Evolutionary conservation across 441 rosid genomes (phyloP), one percentile per base, ranked within the genome.

Genomic region (Gossypium schwendimanii): DNA sequence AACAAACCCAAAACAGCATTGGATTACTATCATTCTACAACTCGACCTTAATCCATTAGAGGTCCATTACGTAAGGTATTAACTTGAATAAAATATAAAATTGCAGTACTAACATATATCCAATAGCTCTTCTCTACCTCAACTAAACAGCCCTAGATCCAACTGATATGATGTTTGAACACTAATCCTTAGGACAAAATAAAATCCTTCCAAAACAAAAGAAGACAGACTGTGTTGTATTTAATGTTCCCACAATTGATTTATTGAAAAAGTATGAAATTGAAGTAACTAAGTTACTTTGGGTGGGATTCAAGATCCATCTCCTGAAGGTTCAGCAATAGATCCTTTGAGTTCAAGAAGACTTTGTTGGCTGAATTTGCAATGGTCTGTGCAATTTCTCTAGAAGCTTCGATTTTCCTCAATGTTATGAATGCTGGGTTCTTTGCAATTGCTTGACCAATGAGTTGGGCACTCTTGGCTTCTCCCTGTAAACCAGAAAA

Each of bases 381-480:
- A n/a, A 94, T 91, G 12, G 94, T 93, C 0, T 87, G 91, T 0
- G 97, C 97, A 58, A 90, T 94, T 78, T 94, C 96, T 84, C 97
- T 90, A 4, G 92, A 85, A 0, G 98, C 98, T 84, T 94, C 98
- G 15, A 94, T 91, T 79, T 81, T 92, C 84, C 98, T 85, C 68
- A 90, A 83, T 0, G 97, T 86, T 80, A 90, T 91, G 69, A 94
- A 94, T 9, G 98, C 97, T 14, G 93, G 93, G 74, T 94, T 94
- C 82, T 85, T 88, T 24, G 98, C 98, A 47, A 91, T 94, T 28
- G 98, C 90, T 68, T 90, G 91, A 75, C 98, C 98, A 60, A 94
- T 94, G 77, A 91, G 85, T 82, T 91, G 90, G 73, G 96, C 98
- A 91, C 98, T 94, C 28, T 84, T 89, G 68, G 97, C 98, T 68